These are phyloP conservation scores for Exophiala calicioides DNA, from an alignment of 2,329 filamentous ascomycete genomes.

Conservation along the genomic window DNA sequence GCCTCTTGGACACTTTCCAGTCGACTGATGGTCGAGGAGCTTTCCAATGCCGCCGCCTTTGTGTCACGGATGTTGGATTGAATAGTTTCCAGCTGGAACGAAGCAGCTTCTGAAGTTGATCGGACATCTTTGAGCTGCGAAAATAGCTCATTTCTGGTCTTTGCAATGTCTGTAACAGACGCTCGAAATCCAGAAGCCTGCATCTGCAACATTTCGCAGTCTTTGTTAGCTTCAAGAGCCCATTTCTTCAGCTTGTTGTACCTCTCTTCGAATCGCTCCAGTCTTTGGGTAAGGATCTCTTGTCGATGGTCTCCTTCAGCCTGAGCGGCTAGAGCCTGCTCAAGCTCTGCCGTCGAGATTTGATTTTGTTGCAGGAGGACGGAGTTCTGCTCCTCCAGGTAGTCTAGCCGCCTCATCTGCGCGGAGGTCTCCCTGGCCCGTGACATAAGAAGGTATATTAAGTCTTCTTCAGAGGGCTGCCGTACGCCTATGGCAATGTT, in stretches of 20 bases:
- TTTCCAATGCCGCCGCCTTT: slow-evolving; percentile 5
- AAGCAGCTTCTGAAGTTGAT: not conserved
- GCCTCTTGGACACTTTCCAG: slow-evolving; percentile 4
- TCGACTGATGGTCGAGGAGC: not conserved
- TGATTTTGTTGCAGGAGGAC: slow-evolving; percentile 11
- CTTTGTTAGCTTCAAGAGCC: slow-evolving; percentile 26
- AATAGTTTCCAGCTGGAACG: slow-evolving; percentile 9
- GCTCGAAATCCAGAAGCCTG: slow-evolving; percentile 10
- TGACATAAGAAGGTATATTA: slow-evolving; percentile 26
- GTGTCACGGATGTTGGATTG: slow-evolving; percentile 8
- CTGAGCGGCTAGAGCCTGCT: slow-evolving; percentile 5
- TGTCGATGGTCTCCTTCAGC: slow-evolving; percentile 13
- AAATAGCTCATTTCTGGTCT: slow-evolving; percentile 17
- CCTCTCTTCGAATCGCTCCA: slow-evolving; percentile 21
- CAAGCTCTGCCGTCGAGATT: slow-evolving; percentile 9
- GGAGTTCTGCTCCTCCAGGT: slow-evolving; percentile 10
- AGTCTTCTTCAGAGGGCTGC: slow-evolving; percentile 27
- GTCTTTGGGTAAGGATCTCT: slow-evolving; percentile 2
- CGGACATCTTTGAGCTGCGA: slow-evolving; percentile 8
- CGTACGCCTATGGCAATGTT: too few species aligned
- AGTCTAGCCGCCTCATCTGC: slow-evolving; percentile 6
- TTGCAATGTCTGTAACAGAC: slow-evolving; percentile 2
- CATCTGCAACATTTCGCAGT: slow-evolving; percentile 20
- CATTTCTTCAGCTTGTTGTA: slow-evolving; percentile 29
- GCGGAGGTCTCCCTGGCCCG: slow-evolving; percentile 13